These are phyloP conservation scores for Phytophthora citrophthora DNA, from an alignment of 352 stramenopile genomes.

Conservation along the genomic window DNA sequence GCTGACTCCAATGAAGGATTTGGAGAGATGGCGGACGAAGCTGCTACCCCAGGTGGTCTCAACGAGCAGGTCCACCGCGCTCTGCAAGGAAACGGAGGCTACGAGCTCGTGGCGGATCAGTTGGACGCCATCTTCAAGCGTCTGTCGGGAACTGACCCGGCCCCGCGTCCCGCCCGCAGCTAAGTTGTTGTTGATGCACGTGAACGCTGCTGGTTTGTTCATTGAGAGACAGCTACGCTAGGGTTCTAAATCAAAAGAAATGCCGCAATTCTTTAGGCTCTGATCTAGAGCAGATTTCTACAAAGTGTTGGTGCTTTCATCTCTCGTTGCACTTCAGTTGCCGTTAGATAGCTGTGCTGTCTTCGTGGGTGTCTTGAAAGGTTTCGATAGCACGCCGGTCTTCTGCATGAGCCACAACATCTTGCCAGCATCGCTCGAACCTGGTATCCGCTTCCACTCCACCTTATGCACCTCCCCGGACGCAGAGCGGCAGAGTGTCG, in stretches of 20 bases:
- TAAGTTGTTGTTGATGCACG: conserved; percentile 25
- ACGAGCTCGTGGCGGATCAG: conserved; percentile 83
- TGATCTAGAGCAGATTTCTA: conserved; percentile 11
- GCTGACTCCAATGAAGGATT: conserved; percentile 76
- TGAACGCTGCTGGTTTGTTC: conserved; percentile 20
- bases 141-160: conserved; percentile 70
- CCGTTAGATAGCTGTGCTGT: conserved; percentile 33
- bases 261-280: conserved; percentile 27
- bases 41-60: conserved; percentile 77
- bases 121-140: conserved; percentile 87
- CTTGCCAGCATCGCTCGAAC: conserved; percentile 70
- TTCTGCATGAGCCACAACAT: conserved; percentile 80
- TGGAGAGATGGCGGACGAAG: conserved; percentile 86
- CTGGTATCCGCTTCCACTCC: conserved; percentile 85
- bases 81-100: conserved; percentile 67
- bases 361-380: conserved; percentile 24
- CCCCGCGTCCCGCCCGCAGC: conserved; percentile 48
- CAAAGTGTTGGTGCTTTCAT: conserved; percentile 5
- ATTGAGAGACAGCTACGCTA: conserved; percentile 17
- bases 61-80: conserved; percentile 88
- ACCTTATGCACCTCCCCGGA: conserved; percentile 63
- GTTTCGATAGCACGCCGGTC: conserved; percentile 48
- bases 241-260: conserved; percentile 29
- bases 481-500: conserved; percentile 42
- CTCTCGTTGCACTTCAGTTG: conserved; percentile 19